Conservation (phyloP, 257 asterid genomes). For the Solanum bukasovii region DNA sequence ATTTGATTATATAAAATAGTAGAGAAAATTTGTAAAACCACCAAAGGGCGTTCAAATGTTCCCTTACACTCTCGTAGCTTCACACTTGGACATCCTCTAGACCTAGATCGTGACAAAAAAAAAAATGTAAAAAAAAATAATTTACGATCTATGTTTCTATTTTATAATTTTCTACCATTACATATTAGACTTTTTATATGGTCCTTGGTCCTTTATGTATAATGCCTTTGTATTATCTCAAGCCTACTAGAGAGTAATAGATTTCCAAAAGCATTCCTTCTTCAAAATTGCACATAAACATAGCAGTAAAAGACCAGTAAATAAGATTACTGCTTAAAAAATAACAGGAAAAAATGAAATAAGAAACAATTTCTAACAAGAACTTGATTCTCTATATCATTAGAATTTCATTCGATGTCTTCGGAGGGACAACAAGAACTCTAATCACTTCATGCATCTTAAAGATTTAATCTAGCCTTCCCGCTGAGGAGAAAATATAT, state of each 20-base stretch:
- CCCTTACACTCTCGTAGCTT: no score
- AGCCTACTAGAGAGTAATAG: background rate
- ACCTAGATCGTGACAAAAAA: background rate
- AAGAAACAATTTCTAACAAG: background rate
- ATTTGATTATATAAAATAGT: background rate
- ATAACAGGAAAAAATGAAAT: background rate
- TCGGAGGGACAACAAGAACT: background rate
- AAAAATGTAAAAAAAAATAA: no score
- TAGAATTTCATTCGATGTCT: background rate
- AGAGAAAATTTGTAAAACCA: background rate
- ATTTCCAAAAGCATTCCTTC: background rate
- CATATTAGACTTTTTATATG: no score
- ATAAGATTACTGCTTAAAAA: background rate
- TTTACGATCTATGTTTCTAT: background rate
- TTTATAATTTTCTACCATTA: background rate
- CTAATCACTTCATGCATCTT: background rate
- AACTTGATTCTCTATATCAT: background rate
- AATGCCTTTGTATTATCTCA: background rate
- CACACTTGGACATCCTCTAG: background rate
- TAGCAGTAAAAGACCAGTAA: background rate
- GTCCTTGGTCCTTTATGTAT: background rate
- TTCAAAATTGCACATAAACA: background rate
- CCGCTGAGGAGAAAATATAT: background rate
- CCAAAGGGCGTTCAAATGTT: no score
- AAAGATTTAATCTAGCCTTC: background rate